Conservation (phyloP, 176 grass and related monocot species). For the Sorghum bicolor region DNA sequence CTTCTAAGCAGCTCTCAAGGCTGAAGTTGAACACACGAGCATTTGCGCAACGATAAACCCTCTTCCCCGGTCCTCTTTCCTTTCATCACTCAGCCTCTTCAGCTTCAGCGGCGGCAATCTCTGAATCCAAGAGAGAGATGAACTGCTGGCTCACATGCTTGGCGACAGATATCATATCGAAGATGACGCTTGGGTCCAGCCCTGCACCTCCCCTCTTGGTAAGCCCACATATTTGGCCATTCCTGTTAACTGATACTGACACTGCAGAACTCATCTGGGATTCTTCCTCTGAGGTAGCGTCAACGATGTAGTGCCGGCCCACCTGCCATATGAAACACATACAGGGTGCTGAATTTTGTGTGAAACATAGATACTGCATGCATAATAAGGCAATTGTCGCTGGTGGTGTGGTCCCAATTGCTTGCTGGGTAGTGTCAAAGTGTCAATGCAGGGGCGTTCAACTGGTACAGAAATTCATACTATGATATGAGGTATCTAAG, state of each 20-base stretch:
- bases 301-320: constrained; percentile 33
- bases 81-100: constrained; percentile 29
- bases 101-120: constrained; percentile 51
- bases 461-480: background rate
- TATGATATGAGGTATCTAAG: background rate
- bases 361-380: background rate
- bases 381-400: background rate
- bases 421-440: background rate
- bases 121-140: background rate
- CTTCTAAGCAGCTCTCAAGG: background rate
- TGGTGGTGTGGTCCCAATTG: background rate
- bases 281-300: background rate
- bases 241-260: background rate
- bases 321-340: constrained; percentile 39
- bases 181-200: constrained; percentile 17
- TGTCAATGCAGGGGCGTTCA: background rate
- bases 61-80: background rate
- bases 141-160: constrained; percentile 65
- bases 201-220: background rate
- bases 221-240: background rate
- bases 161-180: constrained; percentile 83
- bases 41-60: background rate
- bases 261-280: background rate
- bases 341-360: background rate
- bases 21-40: background rate